Evolutionary conservation across 345 rosid genomes (phyloP).

Genomic region (Moringa oleifera): DNA sequence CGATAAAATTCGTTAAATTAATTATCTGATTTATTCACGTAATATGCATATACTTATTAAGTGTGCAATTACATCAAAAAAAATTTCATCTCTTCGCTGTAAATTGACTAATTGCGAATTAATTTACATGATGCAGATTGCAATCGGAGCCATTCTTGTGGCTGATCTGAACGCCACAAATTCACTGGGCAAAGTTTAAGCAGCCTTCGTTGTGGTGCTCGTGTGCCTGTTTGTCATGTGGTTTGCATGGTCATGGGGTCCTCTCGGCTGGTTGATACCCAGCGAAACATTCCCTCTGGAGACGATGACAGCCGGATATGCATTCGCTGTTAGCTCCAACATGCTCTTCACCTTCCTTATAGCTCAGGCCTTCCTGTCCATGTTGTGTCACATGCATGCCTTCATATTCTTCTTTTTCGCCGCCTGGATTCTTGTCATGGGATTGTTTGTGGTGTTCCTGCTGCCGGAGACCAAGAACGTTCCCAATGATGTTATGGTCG

Average conservation of each 20-base stretch:
- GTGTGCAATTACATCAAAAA: too few relatives aligned
- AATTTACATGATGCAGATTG: slow-evolving; percentile 19
- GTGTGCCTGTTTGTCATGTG: slow-evolving; percentile 55
- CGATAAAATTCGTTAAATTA: too few relatives aligned
- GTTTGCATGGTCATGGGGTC: slow-evolving; percentile 91
- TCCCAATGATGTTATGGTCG: slow-evolving; percentile 47
- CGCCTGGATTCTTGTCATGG: slow-evolving; percentile 58
- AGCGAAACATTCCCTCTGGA: slow-evolving; percentile 69
- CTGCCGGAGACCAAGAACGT: slow-evolving; percentile 56
- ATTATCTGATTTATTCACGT: too few relatives aligned
- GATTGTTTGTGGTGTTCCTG: slow-evolving; percentile 36
- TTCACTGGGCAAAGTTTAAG: slow-evolving; percentile 28
- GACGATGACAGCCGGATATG: slow-evolving; percentile 54
- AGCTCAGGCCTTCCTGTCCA: slow-evolving; percentile 72
- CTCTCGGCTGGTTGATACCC: slow-evolving; percentile 73
- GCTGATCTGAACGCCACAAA: slow-evolving; percentile 30
- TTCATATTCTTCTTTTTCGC: slow-evolving; percentile 59
- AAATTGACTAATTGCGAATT: too few relatives aligned
- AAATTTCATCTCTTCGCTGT: too few relatives aligned
- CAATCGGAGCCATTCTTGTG: slow-evolving; percentile 44
- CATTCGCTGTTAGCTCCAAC: slow-evolving; percentile 60
- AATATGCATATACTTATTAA: too few relatives aligned
- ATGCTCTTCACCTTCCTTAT: slow-evolving; percentile 81
- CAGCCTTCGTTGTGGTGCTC: slow-evolving; percentile 37
- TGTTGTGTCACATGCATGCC: slow-evolving; percentile 44